These are phyloP conservation scores for Lophium mytilinum DNA, from an alignment of 495 filamentous ascomycete species.

Conservation along the genomic window DNA sequence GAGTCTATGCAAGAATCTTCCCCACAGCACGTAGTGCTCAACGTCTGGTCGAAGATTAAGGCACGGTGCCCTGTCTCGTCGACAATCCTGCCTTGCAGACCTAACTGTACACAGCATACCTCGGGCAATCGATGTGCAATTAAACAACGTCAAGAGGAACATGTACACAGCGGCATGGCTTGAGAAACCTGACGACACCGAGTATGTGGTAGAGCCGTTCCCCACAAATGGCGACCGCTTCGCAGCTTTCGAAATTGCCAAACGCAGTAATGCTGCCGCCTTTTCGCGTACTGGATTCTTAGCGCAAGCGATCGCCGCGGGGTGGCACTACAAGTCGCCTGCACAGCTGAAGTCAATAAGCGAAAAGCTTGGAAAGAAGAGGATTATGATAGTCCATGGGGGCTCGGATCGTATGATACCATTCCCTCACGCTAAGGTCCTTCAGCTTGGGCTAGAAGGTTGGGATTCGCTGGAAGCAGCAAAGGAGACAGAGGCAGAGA, in stretches of 20 bases:
- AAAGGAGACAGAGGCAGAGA: slow-evolving; percentile 37
- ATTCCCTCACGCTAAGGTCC: slow-evolving; percentile 51
- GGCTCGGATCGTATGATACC: slow-evolving; percentile 67
- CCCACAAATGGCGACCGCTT: slow-evolving; percentile 70
- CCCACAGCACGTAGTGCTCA: too few relatives aligned
- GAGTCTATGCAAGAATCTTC: too few relatives aligned
- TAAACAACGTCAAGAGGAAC: slow-evolving; percentile 46
- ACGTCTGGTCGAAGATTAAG: too few relatives aligned
- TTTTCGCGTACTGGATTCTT: slow-evolving; percentile 63
- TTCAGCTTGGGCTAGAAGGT: slow-evolving; percentile 35
- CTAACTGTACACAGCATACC: slow-evolving; percentile 39
- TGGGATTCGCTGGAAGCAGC: slow-evolving; percentile 14
- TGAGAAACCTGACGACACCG: slow-evolving; percentile 49
- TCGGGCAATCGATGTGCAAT: slow-evolving; percentile 51
- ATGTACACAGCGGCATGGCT: slow-evolving; percentile 59
- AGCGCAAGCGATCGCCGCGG: slow-evolving; percentile 67
- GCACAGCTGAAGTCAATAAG: slow-evolving; percentile 55
- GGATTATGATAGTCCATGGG: slow-evolving; percentile 70
- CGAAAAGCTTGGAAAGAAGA: slow-evolving; percentile 56
- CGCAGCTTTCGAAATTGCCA: slow-evolving; percentile 63
- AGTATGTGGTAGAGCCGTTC: slow-evolving; percentile 43
- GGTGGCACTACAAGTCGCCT: slow-evolving; percentile 65
- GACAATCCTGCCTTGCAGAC: too few relatives aligned
- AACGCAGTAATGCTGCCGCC: slow-evolving; percentile 45
- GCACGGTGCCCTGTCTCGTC: too few relatives aligned